Evolutionary conservation across 2,329 filamentous ascomycete genomes (phyloP).

Genomic region (Hypoxylon sp.): DNA sequence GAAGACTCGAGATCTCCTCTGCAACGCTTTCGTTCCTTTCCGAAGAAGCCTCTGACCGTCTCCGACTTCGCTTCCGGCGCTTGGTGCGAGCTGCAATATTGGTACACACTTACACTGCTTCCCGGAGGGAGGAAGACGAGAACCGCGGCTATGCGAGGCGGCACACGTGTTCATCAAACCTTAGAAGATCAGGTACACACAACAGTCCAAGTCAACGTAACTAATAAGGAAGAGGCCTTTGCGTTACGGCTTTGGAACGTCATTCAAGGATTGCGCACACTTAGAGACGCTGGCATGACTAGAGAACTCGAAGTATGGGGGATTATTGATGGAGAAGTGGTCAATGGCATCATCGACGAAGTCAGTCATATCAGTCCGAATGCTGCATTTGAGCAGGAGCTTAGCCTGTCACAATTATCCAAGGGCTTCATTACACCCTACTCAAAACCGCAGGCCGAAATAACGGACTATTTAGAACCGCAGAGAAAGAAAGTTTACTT

Average conservation of each 20-base stretch:
- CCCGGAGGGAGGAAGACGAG: slow-evolving; percentile 78
- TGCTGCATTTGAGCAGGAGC: slow-evolving; percentile 73
- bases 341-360: slow-evolving; percentile 92
- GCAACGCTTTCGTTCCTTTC: slow-evolving; percentile 81
- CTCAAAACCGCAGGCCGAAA: slow-evolving; percentile 54
- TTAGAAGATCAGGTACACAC: slow-evolving; percentile 89
- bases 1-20: slow-evolving; percentile 69
- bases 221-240: slow-evolving; percentile 83
- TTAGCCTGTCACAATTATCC: slow-evolving; percentile 57
- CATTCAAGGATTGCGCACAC: slow-evolving; percentile 83
- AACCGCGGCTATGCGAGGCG: slow-evolving; percentile 87
- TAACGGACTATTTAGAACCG: slow-evolving; percentile 58
- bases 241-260: slow-evolving; percentile 91
- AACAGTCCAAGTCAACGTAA: slow-evolving; percentile 78
- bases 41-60: slow-evolving; percentile 84
- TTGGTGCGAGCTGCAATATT: slow-evolving; percentile 97
- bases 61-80: slow-evolving; percentile 89
- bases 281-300: slow-evolving; percentile 78
- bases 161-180: slow-evolving; percentile 81
- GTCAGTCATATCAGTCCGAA: slow-evolving; percentile 84
- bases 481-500: slow-evolving; percentile 71
- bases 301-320: slow-evolving; percentile 90
- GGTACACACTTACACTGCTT: slow-evolving; percentile 82
- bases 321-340: slow-evolving; percentile 80
- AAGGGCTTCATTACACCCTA: slow-evolving; percentile 42